Evolutionary conservation across 1,139 yeast genomes (phyloP).

Genomic region (Diutina mesorugosa): DNA sequence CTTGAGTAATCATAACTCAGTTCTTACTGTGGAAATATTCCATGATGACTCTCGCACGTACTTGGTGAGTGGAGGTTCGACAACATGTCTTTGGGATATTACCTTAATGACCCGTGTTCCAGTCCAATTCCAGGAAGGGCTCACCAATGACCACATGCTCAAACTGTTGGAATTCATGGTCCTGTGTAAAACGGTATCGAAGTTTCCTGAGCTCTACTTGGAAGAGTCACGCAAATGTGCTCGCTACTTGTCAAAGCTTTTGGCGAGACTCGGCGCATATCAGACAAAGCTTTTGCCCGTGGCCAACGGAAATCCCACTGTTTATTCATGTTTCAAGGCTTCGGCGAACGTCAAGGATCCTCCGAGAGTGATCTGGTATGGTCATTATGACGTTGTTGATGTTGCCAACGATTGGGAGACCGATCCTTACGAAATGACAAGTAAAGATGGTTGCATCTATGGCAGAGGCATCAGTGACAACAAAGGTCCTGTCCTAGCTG

Average conservation of each 20-base stretch:
- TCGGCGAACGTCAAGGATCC: slow-evolving; percentile 4
- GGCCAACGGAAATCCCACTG: slow-evolving; percentile 68
- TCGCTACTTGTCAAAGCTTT: slow-evolving; percentile 48
- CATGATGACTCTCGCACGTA: background rate
- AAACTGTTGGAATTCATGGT: slow-evolving; percentile 49
- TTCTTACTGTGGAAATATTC: background rate
- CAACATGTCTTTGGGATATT: background rate
- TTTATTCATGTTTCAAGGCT: slow-evolving; percentile 54
- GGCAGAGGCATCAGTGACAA: slow-evolving; percentile 94
- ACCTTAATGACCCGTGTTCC: background rate
- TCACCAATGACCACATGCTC: slow-evolving; percentile 48
- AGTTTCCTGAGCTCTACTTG: slow-evolving; percentile 48
- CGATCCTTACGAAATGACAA: slow-evolving; percentile 64
- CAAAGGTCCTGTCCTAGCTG: slow-evolving; percentile 88
- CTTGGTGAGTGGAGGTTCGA: slow-evolving; percentile 1
- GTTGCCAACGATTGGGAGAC: slow-evolving; percentile 51
- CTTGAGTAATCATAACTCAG: background rate
- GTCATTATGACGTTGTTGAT: slow-evolving; percentile 90
- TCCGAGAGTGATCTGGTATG: slow-evolving; percentile 66
- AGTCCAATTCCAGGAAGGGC: slow-evolving; percentile 5
- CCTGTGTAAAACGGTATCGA: slow-evolving; percentile 66
- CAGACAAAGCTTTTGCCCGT: slow-evolving; percentile 62
- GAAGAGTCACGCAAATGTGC: slow-evolving; percentile 88
- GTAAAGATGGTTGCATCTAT: slow-evolving; percentile 73
- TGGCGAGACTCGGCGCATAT: slow-evolving; percentile 61